Evolutionary conservation across 345 rosid genomes (phyloP).

Genomic region (Bruguiera parviflora): DNA sequence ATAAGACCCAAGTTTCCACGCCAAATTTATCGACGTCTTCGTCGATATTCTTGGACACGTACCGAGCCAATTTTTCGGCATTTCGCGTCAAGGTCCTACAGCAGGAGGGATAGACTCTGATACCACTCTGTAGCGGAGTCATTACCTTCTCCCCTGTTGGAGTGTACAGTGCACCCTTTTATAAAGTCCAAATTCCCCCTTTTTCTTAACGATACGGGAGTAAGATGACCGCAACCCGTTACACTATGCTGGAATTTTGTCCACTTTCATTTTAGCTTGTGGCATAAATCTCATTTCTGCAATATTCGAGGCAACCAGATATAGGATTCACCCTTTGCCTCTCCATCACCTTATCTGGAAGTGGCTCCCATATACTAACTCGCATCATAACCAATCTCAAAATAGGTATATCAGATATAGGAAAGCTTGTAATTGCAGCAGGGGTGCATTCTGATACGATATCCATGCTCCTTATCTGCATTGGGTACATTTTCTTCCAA

Average conservation of each 20-base stretch:
- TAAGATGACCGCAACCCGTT: too few relatives aligned
- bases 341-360: slow-evolving; percentile 57
- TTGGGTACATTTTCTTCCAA: slow-evolving; percentile 43
- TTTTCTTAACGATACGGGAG: too few relatives aligned
- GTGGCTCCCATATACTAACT: slow-evolving; percentile 72
- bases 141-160: too few relatives aligned
- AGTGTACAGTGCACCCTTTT: too few relatives aligned
- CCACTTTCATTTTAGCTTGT: slow-evolving; percentile 51
- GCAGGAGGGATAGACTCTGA: too few relatives aligned
- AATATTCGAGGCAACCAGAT: slow-evolving; percentile 18
- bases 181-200: too few relatives aligned
- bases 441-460: slow-evolving; percentile 82
- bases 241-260: slow-evolving; percentile 64
- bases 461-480: slow-evolving; percentile 51
- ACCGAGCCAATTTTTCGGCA: too few relatives aligned
- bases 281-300: slow-evolving; percentile 51
- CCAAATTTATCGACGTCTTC: too few relatives aligned
- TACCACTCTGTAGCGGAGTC: too few relatives aligned
- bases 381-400: slow-evolving; percentile 77
- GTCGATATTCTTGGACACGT: too few relatives aligned
- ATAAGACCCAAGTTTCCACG: too few relatives aligned
- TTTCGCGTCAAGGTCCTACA: too few relatives aligned
- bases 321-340: slow-evolving; percentile 48
- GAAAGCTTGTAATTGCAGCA: slow-evolving; percentile 66
- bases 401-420: slow-evolving; percentile 85